Evolutionary conservation across 2,329 filamentous ascomycete species (phyloP).

Genomic region (Cladosporium sp.): DNA sequence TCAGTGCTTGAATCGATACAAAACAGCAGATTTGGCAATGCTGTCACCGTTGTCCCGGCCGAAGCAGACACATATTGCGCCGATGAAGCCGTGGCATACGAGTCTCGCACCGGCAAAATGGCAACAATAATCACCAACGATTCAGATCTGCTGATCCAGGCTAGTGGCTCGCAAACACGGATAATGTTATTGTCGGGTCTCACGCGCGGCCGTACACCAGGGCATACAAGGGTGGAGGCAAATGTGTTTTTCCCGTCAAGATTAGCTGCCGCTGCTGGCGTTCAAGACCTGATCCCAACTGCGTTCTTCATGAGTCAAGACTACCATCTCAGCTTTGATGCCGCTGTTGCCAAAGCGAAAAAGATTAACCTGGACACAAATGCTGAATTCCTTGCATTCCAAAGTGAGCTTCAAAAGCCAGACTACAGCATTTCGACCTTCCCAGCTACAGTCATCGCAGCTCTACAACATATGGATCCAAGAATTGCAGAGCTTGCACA

Average conservation of each 20-base stretch:
- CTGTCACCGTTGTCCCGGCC: conserved; percentile 64
- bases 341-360: conserved; percentile 2
- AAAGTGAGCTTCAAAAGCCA: conserved; percentile 15
- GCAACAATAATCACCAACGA: conserved; percentile 71
- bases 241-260: conserved; percentile 37
- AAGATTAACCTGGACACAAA: neutral
- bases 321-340: conserved; percentile 26
- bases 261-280: conserved; percentile 44
- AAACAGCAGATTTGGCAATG: conserved; percentile 36
- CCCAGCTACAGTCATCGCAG: neutral
- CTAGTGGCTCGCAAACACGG: conserved; percentile 57
- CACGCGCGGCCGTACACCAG: conserved; percentile 34
- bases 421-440: conserved; percentile 9
- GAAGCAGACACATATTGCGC: conserved; percentile 86
- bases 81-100: conserved; percentile 53
- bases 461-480: conserved; percentile 39
- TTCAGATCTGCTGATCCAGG: conserved; percentile 76
- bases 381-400: neutral
- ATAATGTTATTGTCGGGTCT: conserved; percentile 59
- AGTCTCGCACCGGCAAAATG: conserved; percentile 15
- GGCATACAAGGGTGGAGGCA: conserved; percentile 45
- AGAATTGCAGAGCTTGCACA: conserved; percentile 46
- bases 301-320: conserved; percentile 38
- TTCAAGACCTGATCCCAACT: conserved; percentile 32
- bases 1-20: conserved; percentile 67